A percentile compares a stretch with the other conserved stretches of the same genome.
These are phyloP conservation scores for Mesembryanthemum crystallinum DNA, from an alignment of 148 eudicot species.

Conservation along the genomic window DNA sequence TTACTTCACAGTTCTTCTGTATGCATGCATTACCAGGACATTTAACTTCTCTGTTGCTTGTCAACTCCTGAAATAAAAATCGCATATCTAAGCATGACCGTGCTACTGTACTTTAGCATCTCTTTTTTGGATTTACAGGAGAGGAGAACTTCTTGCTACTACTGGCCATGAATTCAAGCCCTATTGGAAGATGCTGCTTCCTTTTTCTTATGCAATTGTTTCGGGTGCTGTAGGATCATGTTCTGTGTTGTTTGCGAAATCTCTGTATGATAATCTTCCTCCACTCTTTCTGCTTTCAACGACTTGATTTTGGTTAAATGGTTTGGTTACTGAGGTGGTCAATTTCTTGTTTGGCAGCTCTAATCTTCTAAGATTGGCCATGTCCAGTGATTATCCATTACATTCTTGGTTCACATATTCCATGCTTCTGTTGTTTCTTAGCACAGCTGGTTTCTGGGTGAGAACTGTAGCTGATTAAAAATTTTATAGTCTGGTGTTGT, in stretches of 20 bases:
- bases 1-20: neutral
- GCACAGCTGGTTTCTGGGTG: conserved; percentile 99
- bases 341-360: conserved; percentile 54
- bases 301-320: neutral
- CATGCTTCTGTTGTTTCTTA: conserved; percentile 79
- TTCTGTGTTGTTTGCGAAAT: conserved; percentile 91
- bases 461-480: neutral
- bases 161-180: conserved; percentile 59
- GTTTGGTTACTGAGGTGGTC: conserved; percentile 2
- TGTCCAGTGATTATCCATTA: conserved; percentile 73
- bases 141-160: conserved; percentile 64
- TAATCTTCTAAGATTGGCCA: conserved; percentile 81
- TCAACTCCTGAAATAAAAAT: neutral
- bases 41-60: neutral
- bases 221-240: conserved; percentile 98
- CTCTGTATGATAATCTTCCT: conserved; percentile 52
- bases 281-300: conserved; percentile 9
- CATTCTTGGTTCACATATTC: conserved; percentile 95
- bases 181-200: conserved; percentile 85
- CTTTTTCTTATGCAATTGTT: conserved; percentile 88
- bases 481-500: neutral
- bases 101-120: neutral
- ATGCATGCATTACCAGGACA: neutral
- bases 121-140: conserved; percentile 48
- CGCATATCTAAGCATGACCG: neutral